Evolutionary conservation across 164 flowering plant genomes (phyloP), one percentile per base, ranked within the genome.

Genomic region (Magnolia sinica): DNA sequence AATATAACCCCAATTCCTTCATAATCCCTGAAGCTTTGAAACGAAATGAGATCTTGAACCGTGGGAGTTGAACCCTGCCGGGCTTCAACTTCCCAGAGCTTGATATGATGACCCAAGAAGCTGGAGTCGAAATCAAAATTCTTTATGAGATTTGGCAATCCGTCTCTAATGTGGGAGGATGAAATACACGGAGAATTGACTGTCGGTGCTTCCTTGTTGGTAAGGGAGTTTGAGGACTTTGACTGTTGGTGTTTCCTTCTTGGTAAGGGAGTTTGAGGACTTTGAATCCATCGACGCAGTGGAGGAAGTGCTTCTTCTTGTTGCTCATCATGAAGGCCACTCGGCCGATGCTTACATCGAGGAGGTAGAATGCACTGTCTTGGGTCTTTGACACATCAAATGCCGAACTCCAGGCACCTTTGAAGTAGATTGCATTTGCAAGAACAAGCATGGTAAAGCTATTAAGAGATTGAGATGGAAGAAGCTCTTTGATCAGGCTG

Each of bases 291-390:
- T 68, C 69, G 50, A 72, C 78, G 22, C 73, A 50, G 16, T 31
- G 1, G 20, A 51, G 45, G 7, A 27, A 65, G 19, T 74, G 73
- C 11, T 66, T 18, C 7, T 19, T 49, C 8, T 20, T 2, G 61
- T 1, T 55, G 37, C 29, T 72, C 8, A 76, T 78, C 86, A 85
- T 83, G 78, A 85, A 81, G 14, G 87, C 85, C 1, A 68, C 81
- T 72, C 58, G 50, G 50, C 80, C 65, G 0, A 49, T 10, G 16
- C 52, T 64, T 2, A 83, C 83, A 24, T 80, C 69, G 1, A 78
- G 81, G 70, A 83, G 83, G 51, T 81, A 68, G 50, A 86, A 84
- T 51, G 77, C 78, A 5, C 59, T 13, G 18, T 50, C 11, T 73
- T 64, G 45, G 8, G 86, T 80, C 6, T 50, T 50, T 8, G 70